Conservation (phyloP, 2,329 filamentous ascomycete species). For the Chaetomiaceae sp. region DNA sequence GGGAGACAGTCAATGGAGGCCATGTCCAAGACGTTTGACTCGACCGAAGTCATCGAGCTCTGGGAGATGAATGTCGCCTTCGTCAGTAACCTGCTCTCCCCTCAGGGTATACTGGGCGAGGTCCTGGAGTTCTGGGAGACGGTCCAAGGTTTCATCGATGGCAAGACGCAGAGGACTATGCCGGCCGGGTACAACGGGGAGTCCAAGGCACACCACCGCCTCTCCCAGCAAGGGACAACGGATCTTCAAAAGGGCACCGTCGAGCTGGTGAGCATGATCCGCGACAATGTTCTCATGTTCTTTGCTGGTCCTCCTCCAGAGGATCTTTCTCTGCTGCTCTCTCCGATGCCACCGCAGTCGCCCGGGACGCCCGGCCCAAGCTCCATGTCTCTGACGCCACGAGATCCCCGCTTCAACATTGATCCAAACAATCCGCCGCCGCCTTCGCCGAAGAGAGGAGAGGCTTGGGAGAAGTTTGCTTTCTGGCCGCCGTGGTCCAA, state of each 20-base stretch:
- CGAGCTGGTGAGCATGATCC: slow-evolving; percentile 78
- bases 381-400: slow-evolving; percentile 44
- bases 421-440: slow-evolving; percentile 73
- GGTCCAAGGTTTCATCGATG: slow-evolving; percentile 82
- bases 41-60: slow-evolving; percentile 74
- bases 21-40: slow-evolving; percentile 64
- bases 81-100: slow-evolving; percentile 67
- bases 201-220: slow-evolving; percentile 73
- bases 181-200: slow-evolving; percentile 78
- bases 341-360: slow-evolving; percentile 67
- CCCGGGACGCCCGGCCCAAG: slow-evolving; percentile 62
- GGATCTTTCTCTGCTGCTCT: slow-evolving; percentile 82
- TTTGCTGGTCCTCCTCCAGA: slow-evolving; percentile 87
- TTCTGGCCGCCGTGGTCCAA: slow-evolving; percentile 96
- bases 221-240: slow-evolving; percentile 64
- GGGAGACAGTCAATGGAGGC: slow-evolving; percentile 61
- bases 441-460: slow-evolving; percentile 71
- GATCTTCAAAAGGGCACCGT: slow-evolving; percentile 73
- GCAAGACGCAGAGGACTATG: slow-evolving; percentile 72
- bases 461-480: slow-evolving; percentile 87
- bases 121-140: slow-evolving; percentile 93
- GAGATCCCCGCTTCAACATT: slow-evolving; percentile 73
- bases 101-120: slow-evolving; percentile 79
- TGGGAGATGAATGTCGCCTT: slow-evolving; percentile 86
- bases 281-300: slow-evolving; percentile 73